phyloP scores from a whole-genome alignment of 75 land plant genomes.

The Picea glauca region DNA sequence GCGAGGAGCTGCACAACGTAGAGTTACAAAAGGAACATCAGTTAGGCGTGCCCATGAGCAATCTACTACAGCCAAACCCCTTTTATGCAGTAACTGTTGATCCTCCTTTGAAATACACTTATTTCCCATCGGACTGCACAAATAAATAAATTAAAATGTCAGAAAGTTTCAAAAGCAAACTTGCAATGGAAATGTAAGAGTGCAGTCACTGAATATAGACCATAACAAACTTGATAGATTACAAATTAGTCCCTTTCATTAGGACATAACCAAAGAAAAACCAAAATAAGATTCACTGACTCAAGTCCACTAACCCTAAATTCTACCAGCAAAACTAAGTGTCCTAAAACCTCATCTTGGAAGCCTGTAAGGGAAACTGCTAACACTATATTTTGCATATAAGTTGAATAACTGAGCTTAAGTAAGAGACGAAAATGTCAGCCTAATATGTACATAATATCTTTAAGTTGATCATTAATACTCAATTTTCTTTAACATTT shows the following conservation, averaged over 20 bases:
- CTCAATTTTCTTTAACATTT: background rate
- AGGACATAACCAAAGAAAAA: background rate
- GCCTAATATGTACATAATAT: background rate
- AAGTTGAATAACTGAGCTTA: too few species aligned
- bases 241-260: background rate
- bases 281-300: background rate
- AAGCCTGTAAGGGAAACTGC: background rate
- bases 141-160: slow-evolving; percentile 3
- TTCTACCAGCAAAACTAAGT: background rate
- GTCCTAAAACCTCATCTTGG: background rate
- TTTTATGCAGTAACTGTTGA: slow-evolving; percentile 49
- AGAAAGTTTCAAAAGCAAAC: background rate
- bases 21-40: slow-evolving; percentile 86
- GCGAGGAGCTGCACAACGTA: slow-evolving; percentile 89
- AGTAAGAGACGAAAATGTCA: background rate
- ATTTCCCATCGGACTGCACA: slow-evolving; percentile 83
- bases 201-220: too few species aligned
- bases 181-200: too few species aligned
- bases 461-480: background rate
- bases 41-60: slow-evolving; percentile 93
- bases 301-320: background rate
- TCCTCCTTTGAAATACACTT: slow-evolving; percentile 91
- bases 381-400: background rate
- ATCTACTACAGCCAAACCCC: slow-evolving; percentile 91
- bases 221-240: background rate